A percentile compares a stretch with the other conserved stretches of the same genome.
Conservation (phyloP, 2,329 filamentous ascomycete species). For the Ascochyta viciae-villosae region DNA sequence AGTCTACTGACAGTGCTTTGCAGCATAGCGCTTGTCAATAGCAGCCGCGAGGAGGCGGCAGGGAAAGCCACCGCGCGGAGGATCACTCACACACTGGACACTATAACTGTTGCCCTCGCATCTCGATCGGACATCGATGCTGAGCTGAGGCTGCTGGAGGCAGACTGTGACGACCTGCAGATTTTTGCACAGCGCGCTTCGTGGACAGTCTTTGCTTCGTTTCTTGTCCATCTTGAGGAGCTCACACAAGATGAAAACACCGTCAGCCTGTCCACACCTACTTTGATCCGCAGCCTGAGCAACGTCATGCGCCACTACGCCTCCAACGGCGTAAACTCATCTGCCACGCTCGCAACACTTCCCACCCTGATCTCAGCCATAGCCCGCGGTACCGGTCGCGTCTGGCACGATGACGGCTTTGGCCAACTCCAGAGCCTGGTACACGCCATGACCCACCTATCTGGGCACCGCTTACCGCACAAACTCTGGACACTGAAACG, state of each 20-base stretch:
- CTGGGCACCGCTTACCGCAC: slow-evolving; percentile 34
- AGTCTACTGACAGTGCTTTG: slow-evolving; percentile 45
- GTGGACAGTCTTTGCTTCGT: slow-evolving; percentile 36
- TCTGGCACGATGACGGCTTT: slow-evolving; percentile 45
- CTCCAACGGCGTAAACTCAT: slow-evolving; percentile 28
- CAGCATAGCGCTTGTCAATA: slow-evolving; percentile 41
- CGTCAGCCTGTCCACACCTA: slow-evolving; percentile 17
- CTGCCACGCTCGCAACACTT: slow-evolving; percentile 32
- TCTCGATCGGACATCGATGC: slow-evolving; percentile 30
- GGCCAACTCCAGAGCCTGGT: slow-evolving; percentile 42
- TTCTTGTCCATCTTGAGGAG: slow-evolving; percentile 34
- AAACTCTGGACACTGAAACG: slow-evolving; percentile 47
- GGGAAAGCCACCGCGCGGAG: slow-evolving; percentile 23
- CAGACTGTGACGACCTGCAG: slow-evolving; percentile 35
- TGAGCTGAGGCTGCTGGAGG: slow-evolving; percentile 33
- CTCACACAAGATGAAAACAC: slow-evolving; percentile 5
- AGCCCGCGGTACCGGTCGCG: slow-evolving; percentile 46
- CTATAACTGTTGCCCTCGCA: slow-evolving; percentile 33
- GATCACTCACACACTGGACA: slow-evolving; percentile 35
- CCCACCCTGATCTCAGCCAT: slow-evolving; percentile 41
- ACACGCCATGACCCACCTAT: slow-evolving; percentile 34
- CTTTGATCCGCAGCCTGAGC: slow-evolving; percentile 24
- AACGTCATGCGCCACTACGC: slow-evolving; percentile 36
- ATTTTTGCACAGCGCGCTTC: slow-evolving; percentile 40
- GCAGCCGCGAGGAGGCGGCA: slow-evolving; percentile 23